These are phyloP conservation scores for Aspergillus hortae DNA, from an alignment of 2,329 filamentous ascomycete genomes.

Conservation along the genomic window DNA sequence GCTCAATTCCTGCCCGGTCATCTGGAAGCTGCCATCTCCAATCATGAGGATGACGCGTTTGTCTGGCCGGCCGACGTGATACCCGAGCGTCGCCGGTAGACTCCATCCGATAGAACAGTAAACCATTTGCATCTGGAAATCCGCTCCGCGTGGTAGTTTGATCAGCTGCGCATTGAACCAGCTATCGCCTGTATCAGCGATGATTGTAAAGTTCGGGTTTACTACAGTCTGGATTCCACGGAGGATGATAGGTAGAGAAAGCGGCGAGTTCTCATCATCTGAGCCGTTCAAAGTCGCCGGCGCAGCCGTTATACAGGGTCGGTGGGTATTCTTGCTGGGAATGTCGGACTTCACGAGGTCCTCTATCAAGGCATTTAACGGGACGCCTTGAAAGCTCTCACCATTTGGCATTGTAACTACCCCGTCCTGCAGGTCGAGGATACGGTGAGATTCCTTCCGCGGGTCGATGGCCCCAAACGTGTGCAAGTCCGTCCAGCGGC, in stretches of 20 bases:
- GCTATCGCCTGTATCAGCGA: conserved; percentile 10
- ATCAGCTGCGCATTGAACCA: conserved; percentile 8
- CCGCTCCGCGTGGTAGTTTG: neutral
- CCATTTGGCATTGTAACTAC: neutral
- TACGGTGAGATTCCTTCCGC: neutral
- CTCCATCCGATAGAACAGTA: conserved; percentile 15
- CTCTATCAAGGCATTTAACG: neutral
- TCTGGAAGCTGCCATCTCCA: conserved; percentile 15
- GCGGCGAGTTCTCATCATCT: neutral
- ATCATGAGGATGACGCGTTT: conserved; percentile 7
- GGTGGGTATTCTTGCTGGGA: neutral
- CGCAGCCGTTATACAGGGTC: neutral
- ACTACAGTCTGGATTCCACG: conserved; percentile 2
- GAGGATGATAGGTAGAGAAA: neutral
- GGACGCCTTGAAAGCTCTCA: neutral
- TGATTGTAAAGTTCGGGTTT: neutral
- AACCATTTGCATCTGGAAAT: conserved; percentile 8
- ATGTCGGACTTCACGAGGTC: neutral
- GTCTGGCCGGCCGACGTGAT: conserved; percentile 1
- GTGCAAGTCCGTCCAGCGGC: conserved; percentile 6
- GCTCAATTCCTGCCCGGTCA: conserved; percentile 10
- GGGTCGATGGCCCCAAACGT: neutral
- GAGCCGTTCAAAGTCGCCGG: neutral
- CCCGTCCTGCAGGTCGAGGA: conserved; percentile 3
- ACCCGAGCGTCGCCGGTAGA: conserved; percentile 4